These are phyloP conservation scores for Blastocystis sp. DNA, from an alignment of 352 stramenopile genomes.

Conservation along the genomic window DNA sequence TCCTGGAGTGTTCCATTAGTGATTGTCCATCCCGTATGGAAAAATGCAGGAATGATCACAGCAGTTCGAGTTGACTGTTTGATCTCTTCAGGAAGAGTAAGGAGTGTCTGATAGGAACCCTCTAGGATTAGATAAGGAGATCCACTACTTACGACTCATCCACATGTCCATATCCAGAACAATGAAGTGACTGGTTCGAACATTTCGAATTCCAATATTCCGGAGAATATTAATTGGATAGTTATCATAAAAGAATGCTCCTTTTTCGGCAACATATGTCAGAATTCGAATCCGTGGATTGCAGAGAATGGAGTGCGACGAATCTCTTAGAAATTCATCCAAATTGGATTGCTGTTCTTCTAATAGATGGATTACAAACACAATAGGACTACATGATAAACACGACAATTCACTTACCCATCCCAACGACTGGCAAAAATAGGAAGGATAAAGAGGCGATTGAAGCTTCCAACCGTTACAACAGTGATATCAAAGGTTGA, in stretches of 20 bases:
- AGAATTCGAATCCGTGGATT: background rate
- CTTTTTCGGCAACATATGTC: background rate
- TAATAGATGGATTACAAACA: conserved; percentile 36
- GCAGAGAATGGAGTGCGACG: background rate
- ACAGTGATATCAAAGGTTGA: background rate
- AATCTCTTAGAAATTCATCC: background rate
- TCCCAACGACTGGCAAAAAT: conserved; percentile 5
- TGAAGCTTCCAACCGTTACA: background rate
- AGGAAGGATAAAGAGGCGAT: background rate
- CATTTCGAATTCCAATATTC: conserved; percentile 23
- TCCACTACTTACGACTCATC: background rate
- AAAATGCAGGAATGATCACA: conserved; percentile 40
- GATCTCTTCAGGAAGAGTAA: background rate
- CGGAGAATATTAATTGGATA: conserved; percentile 61
- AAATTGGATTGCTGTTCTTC: conserved; percentile 20
- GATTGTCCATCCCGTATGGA: conserved; percentile 16
- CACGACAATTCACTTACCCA: background rate
- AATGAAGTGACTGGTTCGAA: background rate
- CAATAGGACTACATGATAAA: conserved; percentile 20
- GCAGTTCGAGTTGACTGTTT: background rate
- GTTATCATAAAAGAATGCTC: conserved; percentile 18
- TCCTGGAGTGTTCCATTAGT: conserved; percentile 15
- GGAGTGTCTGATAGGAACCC: background rate
- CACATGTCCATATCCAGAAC: conserved; percentile 59
- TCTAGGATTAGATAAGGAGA: background rate